Evolutionary conservation across 148 eudicot species (phyloP).

Genomic region (Silene conica): DNA sequence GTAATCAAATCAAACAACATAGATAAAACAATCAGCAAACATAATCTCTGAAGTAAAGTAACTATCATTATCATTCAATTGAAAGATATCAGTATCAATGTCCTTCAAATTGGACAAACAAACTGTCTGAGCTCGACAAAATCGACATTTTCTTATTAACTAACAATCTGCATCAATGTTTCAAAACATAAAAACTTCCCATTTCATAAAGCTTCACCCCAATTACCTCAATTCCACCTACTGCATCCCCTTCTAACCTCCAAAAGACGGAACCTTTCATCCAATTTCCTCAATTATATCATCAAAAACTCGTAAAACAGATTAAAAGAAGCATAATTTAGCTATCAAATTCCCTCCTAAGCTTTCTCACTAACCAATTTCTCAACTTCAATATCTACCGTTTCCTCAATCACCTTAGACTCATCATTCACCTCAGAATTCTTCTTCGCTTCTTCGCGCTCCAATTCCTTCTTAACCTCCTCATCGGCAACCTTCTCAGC

Average conservation of each 20-base stretch:
- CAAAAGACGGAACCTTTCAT: constrained; percentile 5
- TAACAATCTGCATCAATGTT: constrained; percentile 5
- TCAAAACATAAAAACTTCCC: not conserved
- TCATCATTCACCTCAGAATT: constrained; percentile 1
- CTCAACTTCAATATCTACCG: constrained; percentile 17
- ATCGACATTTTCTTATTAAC: constrained; percentile 23
- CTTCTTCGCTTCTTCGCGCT: constrained; percentile 23
- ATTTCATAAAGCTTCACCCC: constrained; percentile 12
- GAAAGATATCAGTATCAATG: constrained; percentile 4
- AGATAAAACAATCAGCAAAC: not conserved
- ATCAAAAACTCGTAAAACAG: not conserved
- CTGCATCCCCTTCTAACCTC: not conserved
- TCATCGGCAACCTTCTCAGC: constrained; percentile 51
- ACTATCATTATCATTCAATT: not conserved
- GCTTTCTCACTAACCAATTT: constrained; percentile 7
- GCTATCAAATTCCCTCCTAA: not conserved
- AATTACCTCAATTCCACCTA: constrained; percentile 19
- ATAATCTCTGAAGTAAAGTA: not conserved
- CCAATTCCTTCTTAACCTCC: constrained; percentile 34
- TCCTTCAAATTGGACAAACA: constrained; percentile 3
- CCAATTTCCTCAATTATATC: not conserved
- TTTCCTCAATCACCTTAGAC: constrained; percentile 22
- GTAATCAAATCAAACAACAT: not conserved
- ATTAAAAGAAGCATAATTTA: not conserved
- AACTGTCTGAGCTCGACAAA: constrained; percentile 11